Base-by-base conservation (phyloP, 2,329 filamentous ascomycete species). In the Botrytis cinerea region DNA sequence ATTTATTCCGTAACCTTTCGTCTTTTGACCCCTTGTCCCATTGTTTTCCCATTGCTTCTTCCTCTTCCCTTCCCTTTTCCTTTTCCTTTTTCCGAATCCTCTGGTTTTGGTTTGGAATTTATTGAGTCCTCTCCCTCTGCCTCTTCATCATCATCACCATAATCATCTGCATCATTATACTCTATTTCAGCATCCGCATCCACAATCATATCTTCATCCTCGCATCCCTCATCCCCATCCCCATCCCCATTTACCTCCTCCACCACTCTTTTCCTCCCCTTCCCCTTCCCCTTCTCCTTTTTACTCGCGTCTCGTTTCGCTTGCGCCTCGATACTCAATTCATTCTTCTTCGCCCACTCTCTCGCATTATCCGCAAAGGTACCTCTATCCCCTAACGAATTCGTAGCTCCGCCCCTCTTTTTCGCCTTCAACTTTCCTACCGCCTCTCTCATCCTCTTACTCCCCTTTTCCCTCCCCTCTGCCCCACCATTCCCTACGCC, bases 401-500 rank as follows among this genome's bases (percentile, higher is more conserved):
- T 60, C 4, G 51, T n/a, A 8, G n/a, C n/a, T 0, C 45, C 54
- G 7, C 46, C 54, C 6, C 72, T 75, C 69, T 79, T 81, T 75
- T 88, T 87, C 43, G 87, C 85, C 75, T 89, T 88, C 72, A 97
- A 84, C 80, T 86, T 89, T 73, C 87, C 88, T 72, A 96, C 89
- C 0, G 93, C 93, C 72, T 89, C 91, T 62, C 89, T 90, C 92
- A 97, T 92, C 73, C 92, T 87, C 82, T 93, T 92, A 79, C 91
- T 95, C 54, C 88, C 35, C 1, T 18, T 68, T 22, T 68, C 84
- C 86, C 40, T 84, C 82, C 73, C 85, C 88, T 75, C 91, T 90
- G 73, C 92, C 87, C 0, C 86, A 92, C 83, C 66, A 88, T 75
- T 91, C 88, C 87, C 20, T 80, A 83, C 70, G 74, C 88, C 88